Base-by-base conservation (phyloP, 2,329 filamentous ascomycete species). In the Colletotrichum salicis region DNA sequence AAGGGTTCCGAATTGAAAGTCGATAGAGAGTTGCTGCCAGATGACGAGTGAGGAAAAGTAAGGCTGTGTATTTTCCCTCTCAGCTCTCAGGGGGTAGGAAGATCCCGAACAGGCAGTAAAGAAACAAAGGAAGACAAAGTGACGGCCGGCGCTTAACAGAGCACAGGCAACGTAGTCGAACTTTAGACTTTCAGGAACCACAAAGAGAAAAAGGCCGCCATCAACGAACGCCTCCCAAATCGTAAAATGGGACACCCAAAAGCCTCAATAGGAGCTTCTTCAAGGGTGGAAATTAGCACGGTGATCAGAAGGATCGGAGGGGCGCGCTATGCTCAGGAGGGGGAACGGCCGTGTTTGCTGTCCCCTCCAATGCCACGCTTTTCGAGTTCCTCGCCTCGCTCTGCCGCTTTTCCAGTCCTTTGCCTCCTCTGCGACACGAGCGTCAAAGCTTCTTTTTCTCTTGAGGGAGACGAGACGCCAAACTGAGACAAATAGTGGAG, bases 221-320 rank as follows among this genome's bases (percentile, higher is more conserved):
- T 29, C 29, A 45, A 27, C n/a, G 19, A 27, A 63, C 31, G 11
- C 60, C 48, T 24, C 35, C 58, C 33, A 24, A 4, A 31, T 45
- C 41, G n/a, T 8, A 8, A 45, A 45, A 45, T 45, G 41, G 41
- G 58, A 15, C 33, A 35, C 37, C 37, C 58, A 15, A 63, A 37
- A 15, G 27, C 59, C 24, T 29, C 27, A 11, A 48, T n/a, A 48
- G 41, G 41, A 48, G 41, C 41, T 48, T 48, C 41, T 22, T 48
- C 27, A 10, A 19, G 15, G 31, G 68, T 71, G 64, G 68, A 71
- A 67, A 71, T 71, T 71, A 57, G 57, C 52, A 48, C 52, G 64
- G 58, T 58, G 31, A 71, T 63, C 57, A 64, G 52, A 63, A 58
- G 57, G 58, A 68, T 67, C 52, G 45, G 62, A 62, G 57, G 68